These are phyloP conservation scores for Serpula lacrymans DNA, from an alignment of 768 basidiomycete species.

Conservation along the genomic window DNA sequence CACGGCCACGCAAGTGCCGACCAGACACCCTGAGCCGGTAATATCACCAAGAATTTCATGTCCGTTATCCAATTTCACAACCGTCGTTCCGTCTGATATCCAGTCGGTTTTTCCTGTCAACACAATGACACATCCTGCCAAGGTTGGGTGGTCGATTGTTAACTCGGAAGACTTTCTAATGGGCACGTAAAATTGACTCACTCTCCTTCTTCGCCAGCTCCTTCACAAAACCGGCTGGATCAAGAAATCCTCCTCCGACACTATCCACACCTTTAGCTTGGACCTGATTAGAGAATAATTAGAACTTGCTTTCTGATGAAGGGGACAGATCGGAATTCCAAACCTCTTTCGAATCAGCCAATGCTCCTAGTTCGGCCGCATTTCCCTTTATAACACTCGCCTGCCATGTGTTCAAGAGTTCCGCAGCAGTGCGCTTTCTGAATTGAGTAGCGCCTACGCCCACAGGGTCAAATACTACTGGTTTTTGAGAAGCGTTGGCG, in stretches of 20 bases:
- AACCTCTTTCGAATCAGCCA: conserved; percentile 78
- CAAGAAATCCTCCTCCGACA: conserved; percentile 68
- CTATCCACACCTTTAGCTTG: conserved; percentile 84
- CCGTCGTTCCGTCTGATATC: conserved; percentile 73
- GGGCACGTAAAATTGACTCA: conserved; percentile 33
- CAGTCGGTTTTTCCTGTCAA: conserved; percentile 81
- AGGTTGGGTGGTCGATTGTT: background rate
- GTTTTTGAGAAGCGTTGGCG: conserved; percentile 69
- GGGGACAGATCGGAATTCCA: background rate
- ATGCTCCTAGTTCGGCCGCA: conserved; percentile 79
- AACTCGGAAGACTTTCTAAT: too few relatives aligned
- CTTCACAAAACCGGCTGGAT: conserved; percentile 70
- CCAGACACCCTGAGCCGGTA: conserved; percentile 88
- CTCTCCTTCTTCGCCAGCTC: conserved; percentile 71
- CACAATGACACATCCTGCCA: conserved; percentile 73
- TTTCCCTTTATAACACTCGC: conserved; percentile 94
- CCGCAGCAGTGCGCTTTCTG: conserved; percentile 54
- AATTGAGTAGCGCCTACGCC: conserved; percentile 81
- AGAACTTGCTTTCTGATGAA: background rate
- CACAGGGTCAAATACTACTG: conserved; percentile 89
- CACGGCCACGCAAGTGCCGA: conserved; percentile 72
- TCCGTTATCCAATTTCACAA: conserved; percentile 75
- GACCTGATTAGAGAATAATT: conserved; percentile 42
- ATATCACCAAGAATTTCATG: conserved; percentile 69
- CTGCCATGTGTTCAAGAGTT: conserved; percentile 75